Evolutionary conservation across 2,329 filamentous ascomycete species (phyloP).

Genomic region (Trichocomaceae sp.): DNA sequence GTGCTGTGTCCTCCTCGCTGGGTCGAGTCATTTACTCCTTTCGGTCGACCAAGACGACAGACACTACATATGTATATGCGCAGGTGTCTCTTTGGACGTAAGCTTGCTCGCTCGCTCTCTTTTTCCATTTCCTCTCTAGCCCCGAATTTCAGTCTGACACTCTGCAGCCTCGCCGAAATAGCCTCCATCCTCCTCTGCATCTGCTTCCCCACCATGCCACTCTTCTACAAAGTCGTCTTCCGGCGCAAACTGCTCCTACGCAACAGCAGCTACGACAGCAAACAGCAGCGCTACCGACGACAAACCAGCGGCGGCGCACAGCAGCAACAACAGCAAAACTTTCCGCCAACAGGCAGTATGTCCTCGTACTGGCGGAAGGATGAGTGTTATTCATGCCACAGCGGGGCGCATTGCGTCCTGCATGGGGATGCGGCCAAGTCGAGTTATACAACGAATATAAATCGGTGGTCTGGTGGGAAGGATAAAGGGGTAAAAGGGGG

Average conservation of each 20-base stretch:
- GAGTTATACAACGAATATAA: slow-evolving; percentile 18
- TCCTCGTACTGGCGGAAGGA: neutral
- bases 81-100: slow-evolving; percentile 1
- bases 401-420: neutral
- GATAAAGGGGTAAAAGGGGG: neutral
- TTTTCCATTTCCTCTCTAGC: neutral
- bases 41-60: neutral
- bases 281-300: neutral
- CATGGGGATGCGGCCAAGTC: slow-evolving; percentile 15
- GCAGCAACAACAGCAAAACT: neutral
- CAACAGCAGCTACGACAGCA: neutral
- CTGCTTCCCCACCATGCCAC: neutral
- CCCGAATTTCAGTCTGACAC: neutral
- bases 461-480: neutral
- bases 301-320: neutral
- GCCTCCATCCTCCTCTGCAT: neutral
- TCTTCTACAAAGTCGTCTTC: neutral
- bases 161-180: neutral
- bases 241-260: neutral
- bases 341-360: neutral
- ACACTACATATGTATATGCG: neutral
- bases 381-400: neutral
- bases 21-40: neutral
- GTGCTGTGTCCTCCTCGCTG: neutral
- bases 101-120: neutral